A percentile compares a stretch with the other conserved stretches of the same genome.
These are phyloP conservation scores for Crassisporium funariophilum DNA, from an alignment of 768 basidiomycete genomes.

Conservation along the genomic window DNA sequence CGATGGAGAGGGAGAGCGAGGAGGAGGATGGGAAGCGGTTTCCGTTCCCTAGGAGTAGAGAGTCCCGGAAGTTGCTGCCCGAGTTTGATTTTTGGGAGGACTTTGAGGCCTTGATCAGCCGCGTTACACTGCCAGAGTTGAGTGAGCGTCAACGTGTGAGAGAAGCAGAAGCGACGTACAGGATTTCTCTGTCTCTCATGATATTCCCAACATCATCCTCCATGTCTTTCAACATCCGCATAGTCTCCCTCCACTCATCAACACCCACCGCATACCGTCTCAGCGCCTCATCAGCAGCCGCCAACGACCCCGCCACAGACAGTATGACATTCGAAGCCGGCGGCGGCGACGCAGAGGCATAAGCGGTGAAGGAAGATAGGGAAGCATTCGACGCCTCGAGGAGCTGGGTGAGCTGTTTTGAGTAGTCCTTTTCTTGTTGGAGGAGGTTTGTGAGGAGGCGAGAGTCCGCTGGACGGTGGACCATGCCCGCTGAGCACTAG, in stretches of 20 bases:
- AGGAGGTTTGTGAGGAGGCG: slow-evolving; percentile 71
- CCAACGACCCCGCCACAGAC: slow-evolving; percentile 59
- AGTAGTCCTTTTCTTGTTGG: slow-evolving; percentile 70
- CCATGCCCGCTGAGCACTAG: too few species aligned
- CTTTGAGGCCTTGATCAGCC: slow-evolving; percentile 79
- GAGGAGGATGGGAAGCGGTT: slow-evolving; percentile 43
- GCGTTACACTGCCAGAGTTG: slow-evolving; percentile 57
- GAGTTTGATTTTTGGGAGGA: slow-evolving; percentile 39
- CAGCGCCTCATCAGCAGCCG: slow-evolving; percentile 70
- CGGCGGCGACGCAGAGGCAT: slow-evolving; percentile 66
- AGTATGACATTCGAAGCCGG: slow-evolving; percentile 56
- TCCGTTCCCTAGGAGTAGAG: slow-evolving; percentile 31
- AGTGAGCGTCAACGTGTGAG: not conserved
- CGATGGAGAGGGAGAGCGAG: slow-evolving; percentile 30
- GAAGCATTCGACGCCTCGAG: slow-evolving; percentile 63
- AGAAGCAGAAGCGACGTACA: slow-evolving; percentile 50
- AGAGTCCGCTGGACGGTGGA: slow-evolving; percentile 73
- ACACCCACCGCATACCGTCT: slow-evolving; percentile 59
- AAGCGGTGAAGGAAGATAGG: slow-evolving; percentile 68
- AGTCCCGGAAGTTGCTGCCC: slow-evolving; percentile 41
- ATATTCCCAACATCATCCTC: slow-evolving; percentile 77
- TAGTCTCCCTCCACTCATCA: slow-evolving; percentile 65
- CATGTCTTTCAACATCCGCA: slow-evolving; percentile 59
- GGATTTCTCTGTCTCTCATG: slow-evolving; percentile 76
- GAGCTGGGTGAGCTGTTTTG: slow-evolving; percentile 57